phyloP scores from a whole-genome alignment of 306 rosid genomes.

The Medicago truncatula region MtrunA17r5.0-ANR NC_053046.1:17760501-17761000 shows the following conservation, averaged over 20 bases:
- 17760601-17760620: constrained; percentile 50
- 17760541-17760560: constrained; percentile 70
- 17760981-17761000: constrained; percentile 53
- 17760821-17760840: constrained; percentile 36
- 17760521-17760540: constrained; percentile 79
- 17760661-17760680: constrained; percentile 26
- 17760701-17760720: constrained; percentile 43
- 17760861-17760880: constrained; percentile 45
- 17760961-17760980: constrained; percentile 45
- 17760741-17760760: constrained; percentile 24
- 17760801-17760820: constrained; percentile 11
- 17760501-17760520: constrained; percentile 71
- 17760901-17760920: constrained; percentile 39
- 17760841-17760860: constrained; percentile 46
- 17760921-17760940: constrained; percentile 47
- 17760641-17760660: constrained; percentile 37
- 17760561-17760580: constrained; percentile 74
- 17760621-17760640: constrained; percentile 38
- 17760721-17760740: constrained; percentile 58
- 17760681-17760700: constrained; percentile 1
- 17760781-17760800: constrained; percentile 37
- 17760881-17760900: constrained; percentile 46
- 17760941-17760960: constrained; percentile 53
- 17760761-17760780: constrained; percentile 32
- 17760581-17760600: constrained; percentile 70